phyloP scores from a whole-genome alignment of 2,329 filamentous ascomycete species.

The Colletotrichum sojae region DNA sequence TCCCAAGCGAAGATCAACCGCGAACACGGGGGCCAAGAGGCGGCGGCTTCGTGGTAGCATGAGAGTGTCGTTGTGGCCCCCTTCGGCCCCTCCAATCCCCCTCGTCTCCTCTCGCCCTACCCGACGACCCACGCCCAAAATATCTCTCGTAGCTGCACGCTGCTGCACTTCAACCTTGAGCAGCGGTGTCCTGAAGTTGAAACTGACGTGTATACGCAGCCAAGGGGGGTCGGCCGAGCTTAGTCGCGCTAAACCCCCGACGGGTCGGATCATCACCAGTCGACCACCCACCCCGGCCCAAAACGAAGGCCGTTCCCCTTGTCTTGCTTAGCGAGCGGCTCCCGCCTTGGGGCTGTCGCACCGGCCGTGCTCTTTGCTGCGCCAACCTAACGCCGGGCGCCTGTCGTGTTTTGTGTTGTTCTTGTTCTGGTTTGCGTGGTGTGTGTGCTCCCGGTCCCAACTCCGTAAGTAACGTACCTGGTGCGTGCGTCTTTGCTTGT shows the following conservation, averaged over 20 bases:
- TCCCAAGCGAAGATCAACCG: constrained; percentile 29
- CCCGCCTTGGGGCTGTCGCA: constrained; percentile 25
- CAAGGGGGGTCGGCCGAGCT: constrained; percentile 20
- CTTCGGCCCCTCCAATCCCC: neutral
- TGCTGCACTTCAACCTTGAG: constrained; percentile 25
- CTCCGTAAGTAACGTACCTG: neutral
- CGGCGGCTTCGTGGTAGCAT: neutral
- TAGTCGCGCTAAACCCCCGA: constrained; percentile 27
- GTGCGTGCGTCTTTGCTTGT: constrained; percentile 9
- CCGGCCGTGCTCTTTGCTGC: constrained; percentile 27
- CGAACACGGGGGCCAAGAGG: constrained; percentile 27
- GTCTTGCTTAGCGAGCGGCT: constrained; percentile 40
- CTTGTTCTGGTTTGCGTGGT: constrained; percentile 15
- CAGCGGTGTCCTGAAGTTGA: constrained; percentile 41
- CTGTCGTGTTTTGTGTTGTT: neutral
- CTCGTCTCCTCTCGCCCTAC: too few relatives aligned
- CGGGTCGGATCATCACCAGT: constrained; percentile 17
- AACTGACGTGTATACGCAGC: constrained; percentile 40
- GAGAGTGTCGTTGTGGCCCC: neutral
- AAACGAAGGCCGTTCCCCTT: constrained; percentile 31
- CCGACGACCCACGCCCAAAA: constrained; percentile 21
- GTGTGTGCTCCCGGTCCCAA: neutral
- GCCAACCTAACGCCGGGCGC: constrained; percentile 15
- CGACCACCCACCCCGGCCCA: constrained; percentile 2
- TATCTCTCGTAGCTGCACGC: constrained; percentile 33